A percentile compares a stretch with the other conserved stretches of the same genome.
Evolutionary conservation across 2,329 filamentous ascomycete genomes (phyloP).

Genomic region (Aspergillus sergii): DNA sequence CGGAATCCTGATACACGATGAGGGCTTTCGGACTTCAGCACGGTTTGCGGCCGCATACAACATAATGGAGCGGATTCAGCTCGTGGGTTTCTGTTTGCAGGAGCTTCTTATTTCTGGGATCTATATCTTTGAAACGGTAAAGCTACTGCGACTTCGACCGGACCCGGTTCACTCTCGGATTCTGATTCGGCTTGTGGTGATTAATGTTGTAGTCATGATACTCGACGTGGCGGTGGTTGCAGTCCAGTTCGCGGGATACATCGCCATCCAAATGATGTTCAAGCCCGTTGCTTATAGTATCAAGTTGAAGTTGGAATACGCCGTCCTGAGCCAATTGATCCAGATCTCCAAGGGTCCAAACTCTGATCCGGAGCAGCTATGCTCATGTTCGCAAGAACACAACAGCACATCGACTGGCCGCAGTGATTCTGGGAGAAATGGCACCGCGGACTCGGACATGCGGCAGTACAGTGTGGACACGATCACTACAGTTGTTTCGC

Average conservation of each 20-base stretch:
- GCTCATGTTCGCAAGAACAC: neutral
- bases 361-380: neutral
- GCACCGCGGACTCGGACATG: neutral
- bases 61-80: slow-evolving; percentile 53
- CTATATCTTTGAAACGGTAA: slow-evolving; percentile 54
- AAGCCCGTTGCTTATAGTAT: slow-evolving; percentile 42
- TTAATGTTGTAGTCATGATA: slow-evolving; percentile 50
- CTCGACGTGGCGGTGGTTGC: slow-evolving; percentile 49
- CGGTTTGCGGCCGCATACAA: slow-evolving; percentile 29
- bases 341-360: slow-evolving; percentile 17
- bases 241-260: slow-evolving; percentile 43
- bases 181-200: slow-evolving; percentile 52
- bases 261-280: slow-evolving; percentile 42
- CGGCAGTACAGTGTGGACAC: neutral
- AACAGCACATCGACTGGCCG: neutral
- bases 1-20: slow-evolving; percentile 25
- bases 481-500: neutral
- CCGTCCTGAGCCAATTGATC: slow-evolving; percentile 53
- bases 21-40: neutral
- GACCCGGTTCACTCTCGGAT: slow-evolving; percentile 23
- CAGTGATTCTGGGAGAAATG: neutral
- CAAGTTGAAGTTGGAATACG: slow-evolving; percentile 58
- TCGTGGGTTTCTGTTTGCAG: slow-evolving; percentile 56
- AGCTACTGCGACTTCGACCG: slow-evolving; percentile 41
- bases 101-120: slow-evolving; percentile 53